Conservation (phyloP, 345 rosid genomes). For the Citrus mangshanensis region DNA sequence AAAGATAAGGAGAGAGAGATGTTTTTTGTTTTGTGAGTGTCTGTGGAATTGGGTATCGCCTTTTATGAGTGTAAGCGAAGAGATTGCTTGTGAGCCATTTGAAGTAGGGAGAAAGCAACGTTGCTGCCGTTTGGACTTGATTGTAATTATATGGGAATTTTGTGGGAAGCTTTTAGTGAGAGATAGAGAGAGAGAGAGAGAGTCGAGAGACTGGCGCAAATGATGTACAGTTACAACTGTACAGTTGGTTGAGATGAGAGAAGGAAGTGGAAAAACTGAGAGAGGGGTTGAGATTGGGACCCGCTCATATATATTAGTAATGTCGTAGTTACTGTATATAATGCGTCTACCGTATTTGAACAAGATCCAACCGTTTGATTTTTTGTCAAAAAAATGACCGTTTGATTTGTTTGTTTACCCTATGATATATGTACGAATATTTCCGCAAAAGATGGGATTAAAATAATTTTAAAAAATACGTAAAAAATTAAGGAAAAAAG, state of each 20-base stretch:
- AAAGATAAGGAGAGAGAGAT: not conserved
- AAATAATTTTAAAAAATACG: too few species aligned
- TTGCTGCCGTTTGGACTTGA: conserved; percentile 9
- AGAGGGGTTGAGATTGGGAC: not conserved
- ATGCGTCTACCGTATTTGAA: not conserved
- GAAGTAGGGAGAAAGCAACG: conserved; percentile 33
- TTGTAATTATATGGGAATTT: conserved; percentile 7
- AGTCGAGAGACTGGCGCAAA: not conserved
- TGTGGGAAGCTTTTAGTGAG: not conserved
- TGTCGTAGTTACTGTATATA: not conserved
- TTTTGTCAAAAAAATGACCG: not conserved
- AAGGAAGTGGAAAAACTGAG: not conserved
- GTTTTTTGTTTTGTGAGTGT: not conserved
- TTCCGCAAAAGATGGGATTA: too few species aligned
- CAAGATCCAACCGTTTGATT: not conserved
- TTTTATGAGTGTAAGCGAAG: conserved; percentile 8
- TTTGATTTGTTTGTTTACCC: not conserved
- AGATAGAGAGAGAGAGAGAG: not conserved
- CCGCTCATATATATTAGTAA: not conserved
- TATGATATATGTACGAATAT: too few species aligned
- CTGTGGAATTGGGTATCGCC: not conserved
- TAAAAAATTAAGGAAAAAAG: too few species aligned
- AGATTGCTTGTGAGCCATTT: conserved; percentile 19
- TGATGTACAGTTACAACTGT: conserved; percentile 9
- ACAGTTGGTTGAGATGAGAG: conserved; percentile 21